Percentiles rank a stretch among this genome's conserved stretches.
Conservation (phyloP, 2,329 filamentous ascomycete genomes). For the Tolypocladium sp. region DNA sequence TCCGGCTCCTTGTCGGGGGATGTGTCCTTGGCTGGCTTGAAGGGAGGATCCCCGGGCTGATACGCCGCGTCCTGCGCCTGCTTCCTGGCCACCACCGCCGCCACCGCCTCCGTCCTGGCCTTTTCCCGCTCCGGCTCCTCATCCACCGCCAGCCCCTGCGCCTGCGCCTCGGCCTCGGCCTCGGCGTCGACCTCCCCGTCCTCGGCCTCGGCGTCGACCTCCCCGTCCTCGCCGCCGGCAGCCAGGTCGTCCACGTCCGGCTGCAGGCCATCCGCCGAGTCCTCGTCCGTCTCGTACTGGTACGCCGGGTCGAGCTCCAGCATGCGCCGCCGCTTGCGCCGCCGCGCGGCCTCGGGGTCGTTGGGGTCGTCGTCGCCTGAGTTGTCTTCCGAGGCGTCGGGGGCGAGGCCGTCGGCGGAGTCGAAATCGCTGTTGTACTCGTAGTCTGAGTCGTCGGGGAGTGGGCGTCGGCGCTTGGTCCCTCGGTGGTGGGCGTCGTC, state of each 20-base stretch:
- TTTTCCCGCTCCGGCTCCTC: too few species aligned
- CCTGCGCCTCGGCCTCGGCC: neutral
- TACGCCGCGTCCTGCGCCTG: neutral
- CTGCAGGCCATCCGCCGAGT: slow-evolving; percentile 11
- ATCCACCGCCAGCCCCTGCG: too few species aligned
- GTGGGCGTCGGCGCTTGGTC: neutral
- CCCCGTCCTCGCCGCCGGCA: neutral
- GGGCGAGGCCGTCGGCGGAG: neutral
- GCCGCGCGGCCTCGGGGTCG: neutral
- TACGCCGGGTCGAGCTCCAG: slow-evolving; percentile 9
- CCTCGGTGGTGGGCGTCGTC: too few species aligned
- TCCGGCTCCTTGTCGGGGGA: neutral
- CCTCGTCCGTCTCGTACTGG: slow-evolving; percentile 7
- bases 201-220: neutral
- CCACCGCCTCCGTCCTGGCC: too few species aligned
- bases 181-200: neutral
- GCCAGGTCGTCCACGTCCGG: slow-evolving; percentile 10
- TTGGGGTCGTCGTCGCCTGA: neutral
- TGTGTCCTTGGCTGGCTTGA: neutral
- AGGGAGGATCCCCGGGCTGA: neutral
- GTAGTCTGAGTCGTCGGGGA: neutral
- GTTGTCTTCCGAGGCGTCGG: neutral
- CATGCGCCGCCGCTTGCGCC: neutral
- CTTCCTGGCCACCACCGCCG: too few species aligned
- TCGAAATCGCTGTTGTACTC: neutral